Conservation (phyloP, 2,329 filamentous ascomycete genomes). For the Nigrospora oryzae region DNA sequence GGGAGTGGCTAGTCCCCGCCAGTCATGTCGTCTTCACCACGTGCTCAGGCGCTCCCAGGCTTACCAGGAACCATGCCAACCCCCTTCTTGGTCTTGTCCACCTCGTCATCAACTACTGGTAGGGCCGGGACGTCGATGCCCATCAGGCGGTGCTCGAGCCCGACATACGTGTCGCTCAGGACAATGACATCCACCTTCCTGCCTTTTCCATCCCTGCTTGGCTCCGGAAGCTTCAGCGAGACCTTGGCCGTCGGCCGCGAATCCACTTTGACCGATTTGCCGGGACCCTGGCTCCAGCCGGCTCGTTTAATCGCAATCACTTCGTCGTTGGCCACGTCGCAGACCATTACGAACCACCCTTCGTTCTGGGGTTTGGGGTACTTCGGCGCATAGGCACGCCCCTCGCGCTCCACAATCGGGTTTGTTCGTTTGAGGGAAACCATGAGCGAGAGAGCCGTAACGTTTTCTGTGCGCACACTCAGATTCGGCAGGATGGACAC, state of each 20-base stretch:
- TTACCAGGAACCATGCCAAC: neutral
- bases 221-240: slow-evolving; percentile 51
- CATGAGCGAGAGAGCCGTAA: slow-evolving; percentile 55
- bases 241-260: slow-evolving; percentile 44
- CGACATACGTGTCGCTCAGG: slow-evolving; percentile 81
- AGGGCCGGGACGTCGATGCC: slow-evolving; percentile 43
- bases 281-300: slow-evolving; percentile 49
- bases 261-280: slow-evolving; percentile 26
- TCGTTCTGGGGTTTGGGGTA: slow-evolving; percentile 95
- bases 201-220: slow-evolving; percentile 27
- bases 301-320: slow-evolving; percentile 81
- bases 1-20: too few relatives aligned
- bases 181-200: slow-evolving; percentile 67
- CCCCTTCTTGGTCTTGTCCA: slow-evolving; percentile 32
- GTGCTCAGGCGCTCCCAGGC: too few relatives aligned
- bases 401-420: slow-evolving; percentile 53
- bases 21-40: too few relatives aligned
- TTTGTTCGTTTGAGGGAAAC: slow-evolving; percentile 62
- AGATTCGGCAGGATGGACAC: slow-evolving; percentile 62
- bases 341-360: slow-evolving; percentile 81
- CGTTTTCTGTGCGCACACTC: slow-evolving; percentile 47
- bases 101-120: slow-evolving; percentile 38
- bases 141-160: slow-evolving; percentile 49
- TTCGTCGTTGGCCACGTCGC: slow-evolving; percentile 60
- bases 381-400: slow-evolving; percentile 73